phyloP scores from a whole-genome alignment of 768 basidiomycete species.

The Mycena metata region DNA sequence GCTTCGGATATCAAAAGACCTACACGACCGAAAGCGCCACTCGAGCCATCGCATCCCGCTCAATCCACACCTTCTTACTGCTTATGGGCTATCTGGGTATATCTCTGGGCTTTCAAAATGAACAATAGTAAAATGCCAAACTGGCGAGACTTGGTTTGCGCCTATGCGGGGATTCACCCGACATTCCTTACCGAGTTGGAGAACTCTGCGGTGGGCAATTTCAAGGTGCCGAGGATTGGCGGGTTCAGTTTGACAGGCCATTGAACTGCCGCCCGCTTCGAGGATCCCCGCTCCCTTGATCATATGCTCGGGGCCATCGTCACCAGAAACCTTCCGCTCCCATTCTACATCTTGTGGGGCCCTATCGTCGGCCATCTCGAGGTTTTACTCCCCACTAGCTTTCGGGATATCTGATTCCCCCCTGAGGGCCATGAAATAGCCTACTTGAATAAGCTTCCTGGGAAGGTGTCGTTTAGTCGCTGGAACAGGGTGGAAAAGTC shows the following conservation, averaged over 20 bases:
- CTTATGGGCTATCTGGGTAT: not conserved
- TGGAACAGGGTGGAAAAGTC: not conserved
- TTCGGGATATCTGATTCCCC: not conserved
- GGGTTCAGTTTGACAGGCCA: constrained; percentile 35
- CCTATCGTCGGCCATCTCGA: not conserved
- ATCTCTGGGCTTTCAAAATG: not conserved
- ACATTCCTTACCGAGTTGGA: constrained; percentile 32
- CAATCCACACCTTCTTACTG: not conserved
- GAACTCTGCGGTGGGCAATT: constrained; percentile 21
- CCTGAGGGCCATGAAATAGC: not conserved
- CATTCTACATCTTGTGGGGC: constrained; percentile 2
- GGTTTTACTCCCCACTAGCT: not conserved
- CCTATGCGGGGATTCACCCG: constrained; percentile 3
- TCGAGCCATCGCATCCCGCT: not conserved
- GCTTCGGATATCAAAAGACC: not conserved
- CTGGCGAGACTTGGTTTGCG: constrained; percentile 26
- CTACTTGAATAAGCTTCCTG: not conserved
- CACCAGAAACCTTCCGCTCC: not conserved
- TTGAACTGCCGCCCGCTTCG: not conserved
- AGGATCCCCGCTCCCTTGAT: not conserved
- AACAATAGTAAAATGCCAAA: not conserved
- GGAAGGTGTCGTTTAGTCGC: not conserved
- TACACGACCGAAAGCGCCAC: not conserved
- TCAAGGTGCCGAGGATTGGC: constrained; percentile 11
- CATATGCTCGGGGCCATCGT: not conserved